Conservation (phyloP, 1,284 basidiomycete genomes). For the Microbotryum silenes-acaulis region DNA sequence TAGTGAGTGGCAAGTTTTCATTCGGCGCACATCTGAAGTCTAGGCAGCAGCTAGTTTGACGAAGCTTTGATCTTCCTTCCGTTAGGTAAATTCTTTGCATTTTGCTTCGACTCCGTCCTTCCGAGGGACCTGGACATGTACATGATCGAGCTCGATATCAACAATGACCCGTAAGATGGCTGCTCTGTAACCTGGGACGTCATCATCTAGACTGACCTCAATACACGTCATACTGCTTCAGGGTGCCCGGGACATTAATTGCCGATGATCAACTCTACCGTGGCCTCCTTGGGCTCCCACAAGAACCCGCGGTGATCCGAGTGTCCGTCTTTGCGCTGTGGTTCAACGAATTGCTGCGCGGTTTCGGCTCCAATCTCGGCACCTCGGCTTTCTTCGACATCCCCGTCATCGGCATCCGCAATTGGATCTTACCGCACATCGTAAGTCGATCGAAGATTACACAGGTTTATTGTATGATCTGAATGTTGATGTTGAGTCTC, state of each 20-base stretch:
- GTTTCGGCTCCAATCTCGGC: not conserved
- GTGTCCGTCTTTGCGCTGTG: constrained; percentile 3
- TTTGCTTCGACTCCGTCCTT: constrained; percentile 15
- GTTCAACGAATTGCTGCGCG: constrained; percentile 13
- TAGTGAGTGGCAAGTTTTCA: not conserved
- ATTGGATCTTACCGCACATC: no score
- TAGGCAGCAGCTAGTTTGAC: not conserved
- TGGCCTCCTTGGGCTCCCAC: constrained; percentile 15
- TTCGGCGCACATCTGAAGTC: no score
- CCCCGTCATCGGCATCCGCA: constrained; percentile 20
- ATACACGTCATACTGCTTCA: no score
- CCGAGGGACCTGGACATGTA: constrained; percentile 23
- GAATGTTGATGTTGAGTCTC: no score
- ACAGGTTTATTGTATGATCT: no score
- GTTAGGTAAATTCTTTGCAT: constrained; percentile 14
- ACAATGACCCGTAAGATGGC: constrained; percentile 10
- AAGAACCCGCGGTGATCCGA: constrained; percentile 20
- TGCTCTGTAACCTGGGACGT: not conserved
- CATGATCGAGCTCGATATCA: constrained; percentile 17
- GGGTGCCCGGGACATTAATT: not conserved
- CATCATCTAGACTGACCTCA: no score
- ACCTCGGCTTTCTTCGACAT: constrained; percentile 20
- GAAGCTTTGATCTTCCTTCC: not conserved
- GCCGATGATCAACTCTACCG: constrained; percentile 24
- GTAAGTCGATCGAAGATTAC: no score